Percentiles rank a stretch among this genome's conserved stretches.
Conservation (phyloP, 179 eudicot species). For the Silene vulgaris region DNA sequence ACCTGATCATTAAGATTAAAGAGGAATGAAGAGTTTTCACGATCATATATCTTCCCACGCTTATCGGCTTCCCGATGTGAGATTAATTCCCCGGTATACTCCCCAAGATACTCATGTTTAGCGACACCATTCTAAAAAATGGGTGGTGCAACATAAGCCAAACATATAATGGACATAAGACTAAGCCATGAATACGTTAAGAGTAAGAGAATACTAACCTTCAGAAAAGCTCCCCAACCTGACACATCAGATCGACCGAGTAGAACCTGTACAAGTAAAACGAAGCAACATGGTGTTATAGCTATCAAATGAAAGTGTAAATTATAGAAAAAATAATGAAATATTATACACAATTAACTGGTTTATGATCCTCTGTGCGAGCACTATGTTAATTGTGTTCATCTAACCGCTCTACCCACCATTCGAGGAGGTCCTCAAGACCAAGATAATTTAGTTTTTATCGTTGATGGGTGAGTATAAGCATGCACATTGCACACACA, state of each 20-base stretch:
- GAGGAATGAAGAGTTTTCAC: slow-evolving; percentile 87
- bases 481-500: too few relatives aligned
- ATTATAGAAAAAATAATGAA: background rate
- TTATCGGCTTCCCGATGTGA: slow-evolving; percentile 97
- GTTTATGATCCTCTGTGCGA: too few relatives aligned
- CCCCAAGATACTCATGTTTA: slow-evolving; percentile 94
- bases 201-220: slow-evolving; percentile 43
- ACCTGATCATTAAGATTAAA: slow-evolving; percentile 92
- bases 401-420: too few relatives aligned
- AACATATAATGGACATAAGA: slow-evolving; percentile 3
- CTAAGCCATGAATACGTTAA: background rate
- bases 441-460: too few relatives aligned
- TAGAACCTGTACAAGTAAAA: slow-evolving; percentile 53
- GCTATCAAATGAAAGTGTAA: background rate
- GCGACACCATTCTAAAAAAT: slow-evolving; percentile 61
- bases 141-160: slow-evolving; percentile 11
- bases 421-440: too few relatives aligned
- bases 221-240: slow-evolving; percentile 99
- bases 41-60: slow-evolving; percentile 96
- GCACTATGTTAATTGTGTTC: too few relatives aligned
- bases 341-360: background rate
- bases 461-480: too few relatives aligned
- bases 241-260: slow-evolving; percentile 95
- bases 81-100: slow-evolving; percentile 93
- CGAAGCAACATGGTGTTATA: slow-evolving; percentile 18